phyloP scores from a whole-genome alignment of 441 rosid species.

The Kokia cookei region DNA sequence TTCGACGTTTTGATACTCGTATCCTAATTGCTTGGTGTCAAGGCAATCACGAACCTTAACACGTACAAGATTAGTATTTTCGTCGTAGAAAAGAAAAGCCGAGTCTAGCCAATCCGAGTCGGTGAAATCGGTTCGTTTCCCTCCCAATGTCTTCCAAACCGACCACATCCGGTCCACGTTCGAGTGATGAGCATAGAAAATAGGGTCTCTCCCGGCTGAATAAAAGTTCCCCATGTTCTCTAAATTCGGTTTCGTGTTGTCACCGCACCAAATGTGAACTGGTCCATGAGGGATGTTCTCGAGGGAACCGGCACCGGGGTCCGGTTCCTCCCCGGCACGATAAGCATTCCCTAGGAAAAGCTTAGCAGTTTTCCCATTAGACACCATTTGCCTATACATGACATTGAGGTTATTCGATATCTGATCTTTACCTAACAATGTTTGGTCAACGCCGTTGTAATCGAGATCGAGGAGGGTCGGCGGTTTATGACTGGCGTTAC shows the following conservation, averaged over 20 bases:
- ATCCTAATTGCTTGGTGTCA: constrained; percentile 28
- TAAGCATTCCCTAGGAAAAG: constrained; percentile 45
- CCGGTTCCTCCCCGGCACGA: constrained; percentile 42
- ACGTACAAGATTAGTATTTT: constrained; percentile 9
- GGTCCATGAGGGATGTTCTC: constrained; percentile 52
- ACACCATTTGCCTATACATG: constrained; percentile 61
- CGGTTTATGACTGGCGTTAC: constrained; percentile 33
- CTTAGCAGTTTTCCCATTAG: constrained; percentile 35
- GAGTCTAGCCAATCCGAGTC: constrained; percentile 50
- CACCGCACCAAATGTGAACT: constrained; percentile 46
- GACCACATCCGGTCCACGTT: constrained; percentile 56
- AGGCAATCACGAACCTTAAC: constrained; percentile 42
- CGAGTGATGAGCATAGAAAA: constrained; percentile 48
- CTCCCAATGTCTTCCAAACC: constrained; percentile 47
- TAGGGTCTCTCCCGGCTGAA: constrained; percentile 7
- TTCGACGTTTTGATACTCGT: constrained; percentile 39
- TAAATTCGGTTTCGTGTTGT: constrained; percentile 34
- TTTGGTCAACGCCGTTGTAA: constrained; percentile 25
- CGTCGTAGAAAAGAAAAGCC: background rate
- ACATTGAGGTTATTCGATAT: constrained; percentile 30
- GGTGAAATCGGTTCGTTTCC: constrained; percentile 26
- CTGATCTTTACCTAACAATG: constrained; percentile 10
- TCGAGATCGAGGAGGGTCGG: constrained; percentile 42
- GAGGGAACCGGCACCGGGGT: constrained; percentile 44
- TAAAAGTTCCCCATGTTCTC: constrained; percentile 57